Conservation (phyloP, 192 early-diverging fungal genomes). For the Entomortierella parvispora region DNA sequence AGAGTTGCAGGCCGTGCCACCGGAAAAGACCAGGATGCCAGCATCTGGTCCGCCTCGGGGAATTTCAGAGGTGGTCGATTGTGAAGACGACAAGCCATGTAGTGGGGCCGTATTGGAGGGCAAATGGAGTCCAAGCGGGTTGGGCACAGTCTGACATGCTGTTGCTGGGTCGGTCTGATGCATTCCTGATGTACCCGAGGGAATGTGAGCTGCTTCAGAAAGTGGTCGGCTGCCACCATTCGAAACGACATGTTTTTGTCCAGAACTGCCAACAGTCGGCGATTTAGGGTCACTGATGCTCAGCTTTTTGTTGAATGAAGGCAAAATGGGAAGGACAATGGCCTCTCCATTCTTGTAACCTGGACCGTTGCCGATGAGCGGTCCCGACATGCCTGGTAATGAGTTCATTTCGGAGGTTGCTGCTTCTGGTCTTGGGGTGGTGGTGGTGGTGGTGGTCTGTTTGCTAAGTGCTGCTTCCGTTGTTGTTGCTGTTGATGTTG, state of each 20-base stretch:
- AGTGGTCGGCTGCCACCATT: conserved; percentile 12
- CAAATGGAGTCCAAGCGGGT: not conserved
- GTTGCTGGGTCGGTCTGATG: not conserved
- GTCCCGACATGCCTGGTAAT: conserved; percentile 18
- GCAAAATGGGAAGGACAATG: conserved; percentile 36
- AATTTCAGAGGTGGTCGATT: not conserved
- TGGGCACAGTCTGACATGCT: not conserved
- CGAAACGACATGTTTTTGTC: conserved; percentile 9
- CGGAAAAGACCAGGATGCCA: conserved; percentile 74
- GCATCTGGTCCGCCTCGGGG: conserved; percentile 42
- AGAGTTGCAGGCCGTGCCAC: conserved; percentile 80
- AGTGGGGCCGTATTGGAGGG: not conserved
- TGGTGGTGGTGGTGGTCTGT: not conserved
- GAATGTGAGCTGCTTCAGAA: conserved; percentile 5
- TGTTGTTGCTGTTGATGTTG: not conserved
- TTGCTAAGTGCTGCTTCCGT: not conserved
- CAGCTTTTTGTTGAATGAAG: conserved; percentile 35
- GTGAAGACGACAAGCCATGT: conserved; percentile 1
- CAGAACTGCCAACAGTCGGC: not conserved
- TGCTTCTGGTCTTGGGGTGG: not conserved
- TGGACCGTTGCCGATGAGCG: conserved; percentile 46
- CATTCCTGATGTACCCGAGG: conserved; percentile 1
- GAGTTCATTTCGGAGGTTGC: not conserved
- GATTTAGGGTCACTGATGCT: conserved; percentile 7
- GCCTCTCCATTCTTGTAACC: conserved; percentile 49